Percentiles rank a stretch among this genome's conserved stretches.
Evolutionary conservation across 129 eudicot genomes (phyloP).

Genomic region (Pulicaria dysenterica): DNA sequence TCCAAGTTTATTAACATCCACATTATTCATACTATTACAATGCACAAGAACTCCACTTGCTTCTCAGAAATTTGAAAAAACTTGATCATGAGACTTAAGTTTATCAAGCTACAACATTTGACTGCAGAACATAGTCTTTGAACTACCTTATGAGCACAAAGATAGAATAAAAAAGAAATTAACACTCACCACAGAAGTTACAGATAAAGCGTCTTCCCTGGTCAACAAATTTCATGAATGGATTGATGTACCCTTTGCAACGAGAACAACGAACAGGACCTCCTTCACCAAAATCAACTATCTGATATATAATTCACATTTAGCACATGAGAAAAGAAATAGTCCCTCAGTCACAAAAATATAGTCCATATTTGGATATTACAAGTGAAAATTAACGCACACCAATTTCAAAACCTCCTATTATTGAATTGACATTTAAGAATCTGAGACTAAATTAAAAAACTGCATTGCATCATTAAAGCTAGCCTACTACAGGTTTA

Average conservation of each 20-base stretch:
- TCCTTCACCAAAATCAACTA: slow-evolving; percentile 93
- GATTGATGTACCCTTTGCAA: slow-evolving; percentile 95
- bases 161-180: neutral
- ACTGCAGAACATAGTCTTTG: neutral
- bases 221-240: slow-evolving; percentile 90
- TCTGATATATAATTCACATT: slow-evolving; percentile 41
- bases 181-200: slow-evolving; percentile 81
- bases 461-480: neutral
- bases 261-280: slow-evolving; percentile 98
- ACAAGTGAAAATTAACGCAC: neutral
- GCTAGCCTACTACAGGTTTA: neutral
- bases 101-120: neutral
- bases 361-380: slow-evolving; percentile 3
- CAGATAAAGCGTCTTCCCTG: slow-evolving; percentile 92
- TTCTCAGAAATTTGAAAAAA: no score
- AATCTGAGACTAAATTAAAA: neutral
- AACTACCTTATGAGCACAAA: slow-evolving; percentile 9
- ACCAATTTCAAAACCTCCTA: slow-evolving; percentile 7
- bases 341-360: slow-evolving; percentile 15
- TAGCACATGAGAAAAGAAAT: neutral
- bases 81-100: no score
- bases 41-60: no score
- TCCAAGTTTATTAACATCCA: no score
- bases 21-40: no score
- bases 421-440: neutral